Base-by-base conservation (phyloP, 208 protist species). In the Spongospora subterranea region DNA sequence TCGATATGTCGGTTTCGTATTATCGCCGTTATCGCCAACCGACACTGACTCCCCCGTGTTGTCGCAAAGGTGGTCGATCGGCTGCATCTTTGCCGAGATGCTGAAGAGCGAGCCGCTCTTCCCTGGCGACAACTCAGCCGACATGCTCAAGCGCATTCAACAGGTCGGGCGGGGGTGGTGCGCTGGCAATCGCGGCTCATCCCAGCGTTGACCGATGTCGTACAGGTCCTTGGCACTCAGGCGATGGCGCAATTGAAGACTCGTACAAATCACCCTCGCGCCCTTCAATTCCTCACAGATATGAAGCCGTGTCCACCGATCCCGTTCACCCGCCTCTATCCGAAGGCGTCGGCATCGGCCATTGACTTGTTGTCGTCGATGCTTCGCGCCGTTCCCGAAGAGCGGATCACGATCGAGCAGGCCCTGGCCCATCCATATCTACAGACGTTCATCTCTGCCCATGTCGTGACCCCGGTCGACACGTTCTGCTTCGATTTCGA, bases 391-490 rank as follows among this genome's bases (percentile, higher is more conserved):
- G 96, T 98, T 89, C 97, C 98, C 35, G 88, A 77, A 38, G 95
- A 97, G 92, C 96, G 98, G 50, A 94, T 97, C 77, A 97, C 96
- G 0, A 96, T 97, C n/a, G 96, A 96, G 89, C 94, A 98, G 88
- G 97, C 97, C 0, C 93, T 99, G 45, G 46, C 24, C 39, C 95
- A 97, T 90, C 96, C 96, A 29, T 97, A 95, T 92, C 92, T 97
- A 50, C 92, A 77, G 0, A 65, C 89, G 35, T 82, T 82, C 71
- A 43, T 20, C n/a, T 82, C 71, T n/a, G 6, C 11, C 13, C 71
- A 43, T 43, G n/a, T 82, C 71, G 35, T 39, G n/a, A 17, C 71
- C 35, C 35, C 6, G 71, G 71, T 82, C 17, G 71, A 35, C 11
- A 13, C n/a, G n/a, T 82, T 82, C n/a, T 13, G 40, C 6, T 82